phyloP scores from a whole-genome alignment of 495 filamentous ascomycete species.

The Penicillium salamii region DNA sequence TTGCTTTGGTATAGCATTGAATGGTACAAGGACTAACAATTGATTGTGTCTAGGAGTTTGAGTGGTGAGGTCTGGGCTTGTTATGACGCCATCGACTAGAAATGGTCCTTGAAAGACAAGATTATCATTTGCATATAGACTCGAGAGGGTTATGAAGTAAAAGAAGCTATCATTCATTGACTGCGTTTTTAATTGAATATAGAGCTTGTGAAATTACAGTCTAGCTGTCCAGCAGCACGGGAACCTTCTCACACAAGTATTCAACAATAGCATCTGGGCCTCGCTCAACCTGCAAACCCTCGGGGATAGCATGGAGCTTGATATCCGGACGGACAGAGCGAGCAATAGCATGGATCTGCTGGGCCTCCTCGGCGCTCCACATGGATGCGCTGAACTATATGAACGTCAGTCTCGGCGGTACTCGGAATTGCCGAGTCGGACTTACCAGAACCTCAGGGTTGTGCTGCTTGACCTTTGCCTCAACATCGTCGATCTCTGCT shows the following conservation, averaged over 20 bases:
- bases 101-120: too few relatives aligned
- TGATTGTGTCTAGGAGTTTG: constrained; percentile 1
- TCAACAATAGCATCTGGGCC: constrained; percentile 66
- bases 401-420: constrained; percentile 2
- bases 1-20: not conserved
- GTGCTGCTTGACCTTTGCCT: constrained; percentile 44
- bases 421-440: constrained; percentile 14
- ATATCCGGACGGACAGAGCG: constrained; percentile 48
- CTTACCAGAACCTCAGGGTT: constrained; percentile 52
- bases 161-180: too few relatives aligned
- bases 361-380: constrained; percentile 60
- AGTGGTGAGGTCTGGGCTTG: not conserved
- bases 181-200: too few relatives aligned
- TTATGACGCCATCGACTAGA: too few relatives aligned
- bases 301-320: constrained; percentile 59
- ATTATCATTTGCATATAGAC: too few relatives aligned
- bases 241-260: constrained; percentile 59
- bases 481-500: constrained; percentile 51
- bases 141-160: too few relatives aligned
- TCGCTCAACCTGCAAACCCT: constrained; percentile 60
- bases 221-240: constrained; percentile 45
- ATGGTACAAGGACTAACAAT: not conserved
- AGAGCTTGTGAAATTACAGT: too few relatives aligned
- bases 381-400: constrained; percentile 64
- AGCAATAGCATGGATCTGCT: constrained; percentile 54